A percentile compares a stretch with the other conserved stretches of the same genome.
phyloP scores from a whole-genome alignment of 257 asterid genomes.

The Misopates orontium region DNA sequence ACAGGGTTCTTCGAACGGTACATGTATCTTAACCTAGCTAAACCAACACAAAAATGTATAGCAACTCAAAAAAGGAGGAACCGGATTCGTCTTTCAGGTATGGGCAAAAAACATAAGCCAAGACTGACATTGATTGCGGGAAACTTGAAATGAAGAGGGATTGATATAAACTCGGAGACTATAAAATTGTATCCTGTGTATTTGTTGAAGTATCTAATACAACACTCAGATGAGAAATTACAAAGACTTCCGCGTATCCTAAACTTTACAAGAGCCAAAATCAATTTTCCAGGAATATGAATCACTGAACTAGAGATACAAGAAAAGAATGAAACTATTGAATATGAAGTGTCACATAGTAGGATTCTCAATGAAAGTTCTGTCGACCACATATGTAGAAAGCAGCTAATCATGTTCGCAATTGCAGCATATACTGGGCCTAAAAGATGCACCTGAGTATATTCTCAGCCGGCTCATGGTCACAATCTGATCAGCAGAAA shows the following conservation, averaged over 20 bases:
- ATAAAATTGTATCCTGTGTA: not conserved
- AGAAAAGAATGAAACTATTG: not conserved
- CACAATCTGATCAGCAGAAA: slow-evolving; percentile 7
- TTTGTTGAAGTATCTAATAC: not conserved
- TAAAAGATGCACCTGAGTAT: slow-evolving; percentile 23
- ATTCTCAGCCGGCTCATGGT: slow-evolving; percentile 18
- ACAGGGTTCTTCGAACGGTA: no score
- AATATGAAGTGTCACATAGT: slow-evolving; percentile 10
- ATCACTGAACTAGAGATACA: not conserved
- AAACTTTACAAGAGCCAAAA: slow-evolving; percentile 18
- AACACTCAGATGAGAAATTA: slow-evolving; percentile 4
- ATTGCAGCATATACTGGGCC: slow-evolving; percentile 18
- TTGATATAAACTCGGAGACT: not conserved
- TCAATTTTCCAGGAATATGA: slow-evolving; percentile 7
- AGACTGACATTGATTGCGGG: no score
- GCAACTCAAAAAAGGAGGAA: no score
- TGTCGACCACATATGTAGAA: not conserved
- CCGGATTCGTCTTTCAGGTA: no score
- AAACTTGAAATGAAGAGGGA: not conserved
- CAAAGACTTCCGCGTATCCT: not conserved
- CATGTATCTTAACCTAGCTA: no score
- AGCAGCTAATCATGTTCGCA: slow-evolving; percentile 18
- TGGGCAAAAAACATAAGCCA: not conserved
- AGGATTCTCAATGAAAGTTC: slow-evolving; percentile 16
- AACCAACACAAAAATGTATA: no score